phyloP scores from a whole-genome alignment of 768 basidiomycete species.

The Tricholoma hemisulphureum region DNA sequence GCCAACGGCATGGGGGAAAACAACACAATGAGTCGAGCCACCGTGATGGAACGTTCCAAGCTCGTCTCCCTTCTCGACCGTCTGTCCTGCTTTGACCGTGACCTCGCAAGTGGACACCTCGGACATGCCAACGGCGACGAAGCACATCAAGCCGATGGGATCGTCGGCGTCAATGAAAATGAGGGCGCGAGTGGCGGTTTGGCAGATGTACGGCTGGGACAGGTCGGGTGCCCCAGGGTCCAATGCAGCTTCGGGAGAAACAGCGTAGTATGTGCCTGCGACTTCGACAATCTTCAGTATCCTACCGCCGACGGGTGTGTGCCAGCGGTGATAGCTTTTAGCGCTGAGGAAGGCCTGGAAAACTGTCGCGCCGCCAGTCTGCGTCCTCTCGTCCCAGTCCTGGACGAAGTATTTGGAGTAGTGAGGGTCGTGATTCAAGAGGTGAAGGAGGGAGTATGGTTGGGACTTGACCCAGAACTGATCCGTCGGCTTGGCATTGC shows the following conservation, averaged over 20 bases:
- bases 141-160: conserved; percentile 51
- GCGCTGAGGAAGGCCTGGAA: conserved; percentile 60
- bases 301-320: conserved; percentile 50
- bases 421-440: conserved; percentile 44
- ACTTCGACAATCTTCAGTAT: conserved; percentile 40
- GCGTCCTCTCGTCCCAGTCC: background rate
- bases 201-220: conserved; percentile 42
- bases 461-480: conserved; percentile 63
- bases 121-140: conserved; percentile 59
- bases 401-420: conserved; percentile 38
- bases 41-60: conserved; percentile 67
- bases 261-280: conserved; percentile 51
- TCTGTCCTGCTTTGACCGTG: conserved; percentile 38
- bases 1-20: conserved; percentile 31
- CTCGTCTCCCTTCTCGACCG: conserved; percentile 48
- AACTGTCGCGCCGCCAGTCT: conserved; percentile 40
- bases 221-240: conserved; percentile 8
- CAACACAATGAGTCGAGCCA: conserved; percentile 48
- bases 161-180: conserved; percentile 57
- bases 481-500: conserved; percentile 40
- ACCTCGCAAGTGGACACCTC: conserved; percentile 62
- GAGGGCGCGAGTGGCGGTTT: conserved; percentile 47
- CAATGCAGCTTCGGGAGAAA: conserved; percentile 18
- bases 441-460: conserved; percentile 57
- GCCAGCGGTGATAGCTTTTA: conserved; percentile 62